Evolutionary conservation across 2,329 filamentous ascomycete species (phyloP), one percentile per base, ranked within the genome.

Genomic region (Fusarium sp.): DNA sequence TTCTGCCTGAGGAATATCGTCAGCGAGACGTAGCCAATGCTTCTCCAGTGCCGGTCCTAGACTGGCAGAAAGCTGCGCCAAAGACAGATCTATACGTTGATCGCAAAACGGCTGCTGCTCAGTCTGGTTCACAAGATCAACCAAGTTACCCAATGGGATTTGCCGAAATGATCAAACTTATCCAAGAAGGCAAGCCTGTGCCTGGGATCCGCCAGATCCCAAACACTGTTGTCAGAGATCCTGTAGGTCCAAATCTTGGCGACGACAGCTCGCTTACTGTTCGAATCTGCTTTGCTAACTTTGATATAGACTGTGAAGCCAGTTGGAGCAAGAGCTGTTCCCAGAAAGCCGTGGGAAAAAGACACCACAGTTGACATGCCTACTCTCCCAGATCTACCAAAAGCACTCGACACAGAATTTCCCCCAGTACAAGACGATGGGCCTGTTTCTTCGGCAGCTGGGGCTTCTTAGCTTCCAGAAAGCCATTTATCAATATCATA

Each of bases 181-280:
- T 98, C 61, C 93, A 94, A 30, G 91, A 90, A 35, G 94, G 94
- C 60, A 91, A 94, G 76, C 92, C 93, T 1, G 92, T 98, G 48
- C 94, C 95, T 3, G 95, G 95, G 2, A 97, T 98, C 78, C 91
- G 91, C 75, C 90, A 97, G 72, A 96, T 98, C 60, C 94, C 95
- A 9, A 90, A 94, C 75, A 96, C 92, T 0, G 86, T 98, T 10
- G 86, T 95, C 26, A 87, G 90, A 61, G 92, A 92, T 9, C 89
- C 94, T 69, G 92, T 93, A 69, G 88, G 87, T 61, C 13, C 15
- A 44, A 54, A 22, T 15, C 20, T 20, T 12, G 14, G 58, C 6
- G 20, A 13, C 15, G 17, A 20, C 14, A 32, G 15, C 24, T 13
- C n/a, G 17, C 10, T 13, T 50, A 41, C 35, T 8, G 15, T 35